Percentiles rank a stretch among this genome's conserved stretches.
Evolutionary conservation across 116 monocot genomes (phyloP).

Genomic region (Trichopus zeylanicus): DNA sequence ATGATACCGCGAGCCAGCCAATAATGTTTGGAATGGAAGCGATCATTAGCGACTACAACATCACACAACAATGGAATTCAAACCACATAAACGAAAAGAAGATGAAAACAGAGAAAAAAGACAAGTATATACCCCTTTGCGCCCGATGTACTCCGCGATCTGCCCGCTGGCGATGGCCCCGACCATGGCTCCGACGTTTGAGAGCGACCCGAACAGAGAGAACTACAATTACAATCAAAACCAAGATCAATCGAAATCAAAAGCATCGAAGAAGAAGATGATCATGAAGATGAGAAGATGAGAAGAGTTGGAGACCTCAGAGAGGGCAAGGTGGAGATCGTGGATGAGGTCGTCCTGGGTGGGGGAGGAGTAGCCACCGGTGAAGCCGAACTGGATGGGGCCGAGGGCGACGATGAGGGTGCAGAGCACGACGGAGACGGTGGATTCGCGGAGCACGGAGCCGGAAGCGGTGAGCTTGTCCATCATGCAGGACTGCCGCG

Average conservation of each 20-base stretch:
- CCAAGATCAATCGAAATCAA: background rate
- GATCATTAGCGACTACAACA: constrained; percentile 75
- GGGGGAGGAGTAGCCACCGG: constrained; percentile 68
- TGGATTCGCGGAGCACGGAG: constrained; percentile 49
- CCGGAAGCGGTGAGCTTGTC: constrained; percentile 55
- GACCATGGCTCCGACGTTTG: constrained; percentile 85
- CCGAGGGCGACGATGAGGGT: constrained; percentile 82
- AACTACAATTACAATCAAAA: constrained; percentile 22
- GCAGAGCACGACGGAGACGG: constrained; percentile 75
- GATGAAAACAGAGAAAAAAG: background rate
- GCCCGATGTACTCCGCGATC: constrained; percentile 76
- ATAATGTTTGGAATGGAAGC: constrained; percentile 90
- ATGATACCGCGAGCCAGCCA: constrained; percentile 89
- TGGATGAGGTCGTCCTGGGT: constrained; percentile 57
- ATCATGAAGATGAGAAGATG: background rate
- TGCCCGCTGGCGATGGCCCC: constrained; percentile 80
- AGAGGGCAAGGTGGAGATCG: constrained; percentile 60
- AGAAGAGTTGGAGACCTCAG: constrained; percentile 27
- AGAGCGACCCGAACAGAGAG: constrained; percentile 75
- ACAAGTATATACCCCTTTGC: constrained; percentile 52
- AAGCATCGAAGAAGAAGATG: background rate
- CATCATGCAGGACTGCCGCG: constrained; percentile 57
- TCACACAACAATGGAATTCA: constrained; percentile 1
- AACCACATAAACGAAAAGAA: background rate
- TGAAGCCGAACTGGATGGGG: constrained; percentile 77